These are phyloP conservation scores for Termitomyces heimii DNA, from an alignment of 768 basidiomycete species.

Conservation along the genomic window DNA sequence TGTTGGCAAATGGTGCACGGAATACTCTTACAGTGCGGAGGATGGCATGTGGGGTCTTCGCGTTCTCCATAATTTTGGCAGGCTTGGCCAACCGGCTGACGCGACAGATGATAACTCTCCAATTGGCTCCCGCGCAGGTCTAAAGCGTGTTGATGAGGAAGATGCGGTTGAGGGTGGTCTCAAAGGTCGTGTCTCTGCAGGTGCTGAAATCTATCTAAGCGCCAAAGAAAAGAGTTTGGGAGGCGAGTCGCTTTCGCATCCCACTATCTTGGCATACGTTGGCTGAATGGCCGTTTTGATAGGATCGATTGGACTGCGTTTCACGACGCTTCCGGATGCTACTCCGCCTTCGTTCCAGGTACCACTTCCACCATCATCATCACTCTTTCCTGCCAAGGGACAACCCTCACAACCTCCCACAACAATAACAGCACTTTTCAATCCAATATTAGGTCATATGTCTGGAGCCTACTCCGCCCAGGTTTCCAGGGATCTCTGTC, in stretches of 20 bases:
- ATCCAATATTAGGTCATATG: constrained; percentile 94
- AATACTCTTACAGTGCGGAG: constrained; percentile 92
- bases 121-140: constrained; percentile 23
- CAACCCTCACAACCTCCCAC: constrained; percentile 77
- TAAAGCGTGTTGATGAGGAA: constrained; percentile 91
- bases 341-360: constrained; percentile 61
- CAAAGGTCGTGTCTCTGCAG: constrained; percentile 85
- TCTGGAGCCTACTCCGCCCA: constrained; percentile 89
- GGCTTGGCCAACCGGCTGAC: constrained; percentile 37
- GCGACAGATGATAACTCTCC: constrained; percentile 23
- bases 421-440: constrained; percentile 90
- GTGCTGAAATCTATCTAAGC: constrained; percentile 91
- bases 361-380: constrained; percentile 29
- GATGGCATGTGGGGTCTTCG: constrained; percentile 91
- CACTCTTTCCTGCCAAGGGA: constrained; percentile 27
- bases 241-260: constrained; percentile 43
- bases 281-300: background rate
- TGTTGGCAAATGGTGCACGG: constrained; percentile 86
- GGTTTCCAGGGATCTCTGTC: constrained; percentile 75
- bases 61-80: constrained; percentile 89
- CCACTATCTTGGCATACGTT: background rate
- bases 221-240: constrained; percentile 91
- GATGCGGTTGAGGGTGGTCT: constrained; percentile 90
- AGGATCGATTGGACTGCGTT: constrained; percentile 95
- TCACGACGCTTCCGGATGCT: constrained; percentile 84